Percentiles rank a stretch among this genome's conserved stretches.
Conservation (phyloP, 345 rosid species). For the Aquilaria sinensis region DNA sequence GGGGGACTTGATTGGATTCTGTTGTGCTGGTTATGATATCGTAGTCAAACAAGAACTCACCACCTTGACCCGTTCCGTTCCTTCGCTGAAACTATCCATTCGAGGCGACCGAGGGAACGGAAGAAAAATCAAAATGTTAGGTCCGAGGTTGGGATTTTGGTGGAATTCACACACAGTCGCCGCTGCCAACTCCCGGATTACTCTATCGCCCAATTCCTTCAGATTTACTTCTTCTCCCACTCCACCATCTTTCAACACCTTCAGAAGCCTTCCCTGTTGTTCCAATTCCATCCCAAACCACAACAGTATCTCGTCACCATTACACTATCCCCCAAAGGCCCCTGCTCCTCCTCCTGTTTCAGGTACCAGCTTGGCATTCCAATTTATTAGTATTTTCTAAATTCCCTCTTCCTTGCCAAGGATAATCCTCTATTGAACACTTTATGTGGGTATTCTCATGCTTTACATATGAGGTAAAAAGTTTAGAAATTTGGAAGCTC, state of each 20-base stretch:
- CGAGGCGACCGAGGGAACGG: no score
- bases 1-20: no score
- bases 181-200: not conserved
- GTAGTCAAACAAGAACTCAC: no score
- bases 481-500: no score
- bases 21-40: no score
- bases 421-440: no score
- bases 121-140: slow-evolving; percentile 9
- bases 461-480: no score
- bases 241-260: not conserved
- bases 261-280: slow-evolving; percentile 11
- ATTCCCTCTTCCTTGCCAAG: no score
- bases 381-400: not conserved
- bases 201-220: not conserved
- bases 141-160: slow-evolving; percentile 3
- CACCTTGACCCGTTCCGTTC: no score
- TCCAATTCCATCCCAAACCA: slow-evolving; percentile 20
- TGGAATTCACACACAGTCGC: not conserved
- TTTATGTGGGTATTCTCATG: no score
- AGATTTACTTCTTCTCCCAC: not conserved
- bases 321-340: slow-evolving; percentile 15
- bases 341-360: slow-evolving; percentile 25
- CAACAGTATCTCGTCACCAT: slow-evolving; percentile 15
- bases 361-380: slow-evolving; percentile 18
- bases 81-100: not conserved